Evolutionary conservation across 257 asterid genomes (phyloP).

Genomic region (Nicotiana otophora): DNA sequence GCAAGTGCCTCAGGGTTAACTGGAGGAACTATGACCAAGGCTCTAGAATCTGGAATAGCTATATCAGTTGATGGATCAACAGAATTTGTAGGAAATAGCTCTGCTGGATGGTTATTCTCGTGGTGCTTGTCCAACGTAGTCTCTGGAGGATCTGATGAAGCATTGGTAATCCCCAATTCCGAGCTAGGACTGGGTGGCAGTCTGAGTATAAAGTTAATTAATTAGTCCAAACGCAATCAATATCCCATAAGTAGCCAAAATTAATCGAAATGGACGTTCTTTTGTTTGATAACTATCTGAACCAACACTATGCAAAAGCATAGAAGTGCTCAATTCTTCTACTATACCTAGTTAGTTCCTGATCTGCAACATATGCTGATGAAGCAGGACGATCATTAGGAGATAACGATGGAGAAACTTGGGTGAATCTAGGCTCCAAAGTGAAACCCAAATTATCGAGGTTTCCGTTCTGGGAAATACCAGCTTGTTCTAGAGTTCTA

Average conservation of each 20-base stretch:
- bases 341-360: conserved; percentile 34
- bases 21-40: conserved; percentile 46
- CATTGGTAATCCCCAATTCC: conserved; percentile 51
- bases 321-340: background rate
- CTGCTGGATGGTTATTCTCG: conserved; percentile 20
- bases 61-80: conserved; percentile 25
- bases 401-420: conserved; percentile 27
- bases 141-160: conserved; percentile 27
- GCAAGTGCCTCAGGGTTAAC: conserved; percentile 52
- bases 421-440: conserved; percentile 45
- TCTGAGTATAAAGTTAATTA: conserved; percentile 34
- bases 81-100: conserved; percentile 31
- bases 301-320: background rate
- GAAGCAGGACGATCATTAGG: conserved; percentile 23
- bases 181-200: conserved; percentile 37
- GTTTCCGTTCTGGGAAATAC: conserved; percentile 48
- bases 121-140: conserved; percentile 29
- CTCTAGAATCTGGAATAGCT: conserved; percentile 46
- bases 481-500: conserved; percentile 67
- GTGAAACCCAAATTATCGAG: conserved; percentile 59
- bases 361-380: conserved; percentile 30
- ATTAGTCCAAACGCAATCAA: background rate
- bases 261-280: background rate
- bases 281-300: background rate
- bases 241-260: background rate